These are phyloP conservation scores for Senna tora DNA, from an alignment of 306 rosid genomes.

Conservation along the genomic window DNA sequence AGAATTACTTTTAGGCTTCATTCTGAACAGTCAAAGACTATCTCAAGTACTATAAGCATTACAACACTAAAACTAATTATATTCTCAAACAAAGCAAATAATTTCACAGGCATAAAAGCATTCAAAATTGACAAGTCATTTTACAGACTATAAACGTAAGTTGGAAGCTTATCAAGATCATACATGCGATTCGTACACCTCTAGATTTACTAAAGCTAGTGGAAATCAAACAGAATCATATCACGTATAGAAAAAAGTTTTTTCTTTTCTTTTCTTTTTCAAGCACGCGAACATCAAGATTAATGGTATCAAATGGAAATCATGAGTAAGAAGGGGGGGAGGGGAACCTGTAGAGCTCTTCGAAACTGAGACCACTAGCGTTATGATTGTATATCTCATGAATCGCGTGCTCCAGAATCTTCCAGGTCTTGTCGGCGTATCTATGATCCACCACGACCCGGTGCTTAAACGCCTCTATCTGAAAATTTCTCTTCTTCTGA, in stretches of 20 bases:
- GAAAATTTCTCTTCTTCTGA: slow-evolving; percentile 92
- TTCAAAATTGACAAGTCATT: slow-evolving; percentile 7
- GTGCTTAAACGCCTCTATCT: slow-evolving; percentile 94
- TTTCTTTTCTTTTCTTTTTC: no score
- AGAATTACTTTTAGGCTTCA: slow-evolving; percentile 17
- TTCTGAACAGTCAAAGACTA: slow-evolving; percentile 23
- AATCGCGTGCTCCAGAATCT: slow-evolving; percentile 89
- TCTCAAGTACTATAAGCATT: slow-evolving; percentile 18
- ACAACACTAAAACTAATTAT: not conserved
- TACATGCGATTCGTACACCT: not conserved
- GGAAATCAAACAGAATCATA: not conserved
- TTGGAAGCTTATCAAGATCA: slow-evolving; percentile 14
- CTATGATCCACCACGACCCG: slow-evolving; percentile 95
- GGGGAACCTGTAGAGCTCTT: slow-evolving; percentile 90
- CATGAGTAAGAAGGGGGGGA: slow-evolving; percentile 17
- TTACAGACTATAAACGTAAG: not conserved
- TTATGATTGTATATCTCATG: slow-evolving; percentile 92
- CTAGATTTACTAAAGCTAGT: not conserved
- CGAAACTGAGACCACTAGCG: slow-evolving; percentile 97
- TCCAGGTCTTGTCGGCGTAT: slow-evolving; percentile 94
- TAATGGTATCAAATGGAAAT: not conserved
- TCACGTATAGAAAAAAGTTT: not conserved
- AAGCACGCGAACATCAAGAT: not conserved
- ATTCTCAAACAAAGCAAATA: slow-evolving; percentile 13
- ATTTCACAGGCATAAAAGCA: not conserved